Percentiles rank a stretch among this genome's conserved stretches.
phyloP scores from a whole-genome alignment of 208 protist species.

The Tritrichomonas musculus region DNA sequence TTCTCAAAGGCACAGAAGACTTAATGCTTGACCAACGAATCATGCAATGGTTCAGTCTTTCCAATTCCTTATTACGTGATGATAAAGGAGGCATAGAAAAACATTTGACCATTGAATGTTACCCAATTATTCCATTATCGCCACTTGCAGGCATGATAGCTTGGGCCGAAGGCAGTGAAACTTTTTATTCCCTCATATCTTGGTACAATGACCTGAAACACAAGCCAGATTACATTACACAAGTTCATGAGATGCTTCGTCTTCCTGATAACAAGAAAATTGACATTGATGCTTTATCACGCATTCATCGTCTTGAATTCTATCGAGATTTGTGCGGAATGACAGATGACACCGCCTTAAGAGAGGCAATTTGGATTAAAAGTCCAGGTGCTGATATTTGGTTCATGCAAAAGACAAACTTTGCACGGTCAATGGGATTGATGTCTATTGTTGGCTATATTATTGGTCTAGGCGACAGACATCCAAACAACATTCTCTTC shows the following conservation, averaged over 20 bases:
- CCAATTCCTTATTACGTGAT: not conserved
- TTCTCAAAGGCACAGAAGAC: not conserved
- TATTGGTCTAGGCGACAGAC: not conserved
- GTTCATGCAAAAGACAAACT: not conserved
- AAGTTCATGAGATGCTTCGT: not conserved
- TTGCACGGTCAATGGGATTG: not conserved
- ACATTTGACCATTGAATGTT: not conserved
- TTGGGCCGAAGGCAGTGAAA: not conserved
- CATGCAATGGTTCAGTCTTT: not conserved
- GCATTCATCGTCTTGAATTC: not conserved
- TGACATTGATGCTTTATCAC: not conserved
- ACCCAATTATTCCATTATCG: not conserved
- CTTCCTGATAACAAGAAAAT: not conserved
- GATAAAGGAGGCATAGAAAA: not conserved
- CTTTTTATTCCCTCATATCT: not conserved
- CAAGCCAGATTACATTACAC: not conserved
- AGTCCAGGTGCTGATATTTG: not conserved
- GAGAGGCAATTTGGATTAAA: not conserved
- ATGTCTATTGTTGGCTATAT: not conserved
- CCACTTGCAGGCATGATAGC: not conserved
- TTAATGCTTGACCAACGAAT: not conserved
- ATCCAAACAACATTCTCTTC: not conserved
- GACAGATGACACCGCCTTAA: not conserved
- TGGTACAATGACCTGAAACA: not conserved
- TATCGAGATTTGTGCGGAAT: not conserved